Conservation (phyloP, 371 early-diverging fungal species). For the Apophysomyces ossiformis region DNA sequence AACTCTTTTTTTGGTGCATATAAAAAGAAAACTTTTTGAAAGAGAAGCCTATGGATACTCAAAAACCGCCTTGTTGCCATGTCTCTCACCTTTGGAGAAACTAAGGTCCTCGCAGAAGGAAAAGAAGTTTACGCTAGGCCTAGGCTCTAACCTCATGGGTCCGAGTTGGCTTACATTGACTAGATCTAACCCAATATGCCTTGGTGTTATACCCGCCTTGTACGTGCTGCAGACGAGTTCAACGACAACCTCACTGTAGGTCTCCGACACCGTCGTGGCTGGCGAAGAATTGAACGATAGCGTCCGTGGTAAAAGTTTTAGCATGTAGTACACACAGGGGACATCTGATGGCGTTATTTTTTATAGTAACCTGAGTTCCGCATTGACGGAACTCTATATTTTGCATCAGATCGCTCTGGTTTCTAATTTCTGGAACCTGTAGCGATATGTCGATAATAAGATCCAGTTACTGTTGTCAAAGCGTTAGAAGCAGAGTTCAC, state of each 20-base stretch:
- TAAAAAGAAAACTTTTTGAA: conserved; percentile 67
- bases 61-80: conserved; percentile 64
- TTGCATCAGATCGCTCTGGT: conserved; percentile 69
- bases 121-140: conserved; percentile 72
- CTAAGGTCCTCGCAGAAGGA: conserved; percentile 56
- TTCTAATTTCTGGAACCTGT: conserved; percentile 79
- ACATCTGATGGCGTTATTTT: not conserved
- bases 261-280: not conserved
- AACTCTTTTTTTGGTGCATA: conserved; percentile 59
- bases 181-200: conserved; percentile 83
- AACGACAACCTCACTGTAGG: not conserved
- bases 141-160: conserved; percentile 48
- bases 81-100: conserved; percentile 39
- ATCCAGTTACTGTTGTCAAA: conserved; percentile 42
- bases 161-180: conserved; percentile 61
- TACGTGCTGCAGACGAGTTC: conserved; percentile 41
- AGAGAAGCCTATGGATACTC: conserved; percentile 62
- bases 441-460: conserved; percentile 44
- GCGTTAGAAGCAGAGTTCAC: conserved; percentile 63
- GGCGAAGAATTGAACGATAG: conserved; percentile 55
- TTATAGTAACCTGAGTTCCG: conserved; percentile 66
- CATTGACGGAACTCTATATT: conserved; percentile 60
- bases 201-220: conserved; percentile 74
- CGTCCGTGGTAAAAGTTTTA: conserved; percentile 40
- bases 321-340: no score